Conservation (phyloP, 805 yeast species). For the Schwanniomyces vanrijiae region DNA sequence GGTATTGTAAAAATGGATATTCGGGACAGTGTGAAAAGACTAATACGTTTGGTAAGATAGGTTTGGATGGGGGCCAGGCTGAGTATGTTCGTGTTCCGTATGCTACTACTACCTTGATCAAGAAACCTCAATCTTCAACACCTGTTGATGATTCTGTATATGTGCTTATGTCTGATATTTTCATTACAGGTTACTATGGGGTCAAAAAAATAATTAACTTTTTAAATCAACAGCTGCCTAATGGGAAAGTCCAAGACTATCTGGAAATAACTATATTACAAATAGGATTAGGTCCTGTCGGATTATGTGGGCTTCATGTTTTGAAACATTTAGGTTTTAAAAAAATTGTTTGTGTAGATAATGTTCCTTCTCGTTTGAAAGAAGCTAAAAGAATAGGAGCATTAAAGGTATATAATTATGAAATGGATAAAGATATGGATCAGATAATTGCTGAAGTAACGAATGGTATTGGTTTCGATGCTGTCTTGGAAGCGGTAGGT, state of each 20-base stretch:
- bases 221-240: conserved; percentile 31
- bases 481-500: conserved; percentile 62
- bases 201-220: conserved; percentile 49
- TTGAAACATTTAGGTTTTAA: conserved; percentile 45
- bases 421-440: conserved; percentile 29
- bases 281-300: conserved; percentile 63
- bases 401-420: conserved; percentile 44
- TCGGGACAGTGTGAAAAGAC: conserved; percentile 56
- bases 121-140: conserved; percentile 32
- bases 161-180: conserved; percentile 62
- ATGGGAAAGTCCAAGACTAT: conserved; percentile 9
- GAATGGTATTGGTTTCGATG: conserved; percentile 56
- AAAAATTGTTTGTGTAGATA: conserved; percentile 48
- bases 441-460: conserved; percentile 35
- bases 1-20: conserved; percentile 55
- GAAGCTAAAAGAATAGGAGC: conserved; percentile 52
- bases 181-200: conserved; percentile 63
- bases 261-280: conserved; percentile 44
- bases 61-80: conserved; percentile 62
- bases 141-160: conserved; percentile 44
- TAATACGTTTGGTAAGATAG: conserved; percentile 58
- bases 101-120: conserved; percentile 51
- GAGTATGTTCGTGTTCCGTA: conserved; percentile 60
- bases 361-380: conserved; percentile 46
- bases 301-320: conserved; percentile 50